A percentile compares a stretch with the other conserved stretches of the same genome.
Evolutionary conservation across 495 filamentous ascomycete species (phyloP).

Genomic region (Annulohypoxylon bovei): DNA sequence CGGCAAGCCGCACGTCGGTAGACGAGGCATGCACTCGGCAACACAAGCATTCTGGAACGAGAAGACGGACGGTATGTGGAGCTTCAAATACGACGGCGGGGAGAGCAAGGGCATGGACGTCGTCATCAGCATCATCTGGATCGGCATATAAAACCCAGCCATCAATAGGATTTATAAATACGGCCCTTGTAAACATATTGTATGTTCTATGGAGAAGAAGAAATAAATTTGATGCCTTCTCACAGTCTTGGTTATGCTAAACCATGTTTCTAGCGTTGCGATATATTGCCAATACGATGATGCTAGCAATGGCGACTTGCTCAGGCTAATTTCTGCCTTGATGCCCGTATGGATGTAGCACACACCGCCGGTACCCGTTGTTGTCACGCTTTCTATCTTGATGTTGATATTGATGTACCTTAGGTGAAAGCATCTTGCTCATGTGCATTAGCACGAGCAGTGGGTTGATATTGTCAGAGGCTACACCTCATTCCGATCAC

Average conservation of each 20-base stretch:
- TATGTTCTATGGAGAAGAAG: constrained; percentile 18
- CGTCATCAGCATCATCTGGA: constrained; percentile 92
- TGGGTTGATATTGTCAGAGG: no score
- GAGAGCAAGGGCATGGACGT: constrained; percentile 89
- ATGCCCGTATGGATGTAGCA: not conserved
- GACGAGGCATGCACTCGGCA: constrained; percentile 95
- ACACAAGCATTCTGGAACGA: constrained; percentile 97
- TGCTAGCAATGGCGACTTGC: not conserved
- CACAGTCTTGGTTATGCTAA: not conserved
- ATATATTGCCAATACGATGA: not conserved
- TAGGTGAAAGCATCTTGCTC: no score
- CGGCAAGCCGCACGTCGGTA: constrained; percentile 72
- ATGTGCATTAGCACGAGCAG: no score
- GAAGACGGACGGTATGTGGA: constrained; percentile 98
- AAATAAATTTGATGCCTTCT: constrained; percentile 13
- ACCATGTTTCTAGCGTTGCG: not conserved
- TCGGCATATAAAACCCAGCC: constrained; percentile 60
- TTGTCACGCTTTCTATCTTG: not conserved
- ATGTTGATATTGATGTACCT: no score
- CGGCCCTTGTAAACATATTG: constrained; percentile 5
- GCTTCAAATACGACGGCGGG: constrained; percentile 88
- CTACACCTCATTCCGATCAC: no score
- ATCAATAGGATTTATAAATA: not conserved
- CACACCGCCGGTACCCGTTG: not conserved
- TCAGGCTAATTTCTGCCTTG: not conserved